Evolutionary conservation across 1,284 basidiomycete genomes (phyloP).

Genomic region (Pisolithus thermaeus): DNA sequence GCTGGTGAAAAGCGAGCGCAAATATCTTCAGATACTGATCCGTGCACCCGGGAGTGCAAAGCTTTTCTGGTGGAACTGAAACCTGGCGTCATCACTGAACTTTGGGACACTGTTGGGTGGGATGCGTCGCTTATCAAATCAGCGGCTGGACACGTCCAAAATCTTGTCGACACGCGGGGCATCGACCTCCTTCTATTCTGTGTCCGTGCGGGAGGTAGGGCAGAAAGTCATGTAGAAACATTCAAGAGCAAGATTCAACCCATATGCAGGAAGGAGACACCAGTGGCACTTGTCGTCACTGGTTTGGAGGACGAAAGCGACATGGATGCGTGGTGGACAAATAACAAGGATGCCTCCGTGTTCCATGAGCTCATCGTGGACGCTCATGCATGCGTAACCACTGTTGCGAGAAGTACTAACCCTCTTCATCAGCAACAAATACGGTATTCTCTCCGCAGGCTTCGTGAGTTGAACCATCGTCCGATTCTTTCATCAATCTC

Average conservation of each 20-base stretch:
- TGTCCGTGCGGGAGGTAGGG: not conserved
- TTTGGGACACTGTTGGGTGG: not conserved
- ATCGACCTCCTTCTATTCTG: not conserved
- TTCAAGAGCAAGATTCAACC: not conserved
- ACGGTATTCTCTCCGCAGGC: not conserved
- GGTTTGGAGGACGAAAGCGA: constrained; percentile 3
- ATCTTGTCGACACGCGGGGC: not conserved
- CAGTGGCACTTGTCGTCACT: constrained; percentile 4
- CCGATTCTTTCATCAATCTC: not conserved
- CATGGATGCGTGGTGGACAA: constrained; percentile 6
- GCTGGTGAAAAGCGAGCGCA: not conserved
- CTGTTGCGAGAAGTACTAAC: not conserved
- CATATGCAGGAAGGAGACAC: not conserved
- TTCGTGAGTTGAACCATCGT: not conserved
- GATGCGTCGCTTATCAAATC: not conserved
- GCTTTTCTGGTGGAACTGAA: not conserved
- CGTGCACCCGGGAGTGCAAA: not conserved
- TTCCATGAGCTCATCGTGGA: not conserved
- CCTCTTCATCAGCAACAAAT: not conserved
- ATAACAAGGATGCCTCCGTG: not conserved
- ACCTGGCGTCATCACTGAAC: not conserved
- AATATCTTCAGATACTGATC: not conserved
- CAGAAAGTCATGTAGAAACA: not conserved
- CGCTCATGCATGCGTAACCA: not conserved
- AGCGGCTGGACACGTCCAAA: not conserved